phyloP scores from a whole-genome alignment of 129 eudicot species.

The Artemisia tridentata region DNA sequence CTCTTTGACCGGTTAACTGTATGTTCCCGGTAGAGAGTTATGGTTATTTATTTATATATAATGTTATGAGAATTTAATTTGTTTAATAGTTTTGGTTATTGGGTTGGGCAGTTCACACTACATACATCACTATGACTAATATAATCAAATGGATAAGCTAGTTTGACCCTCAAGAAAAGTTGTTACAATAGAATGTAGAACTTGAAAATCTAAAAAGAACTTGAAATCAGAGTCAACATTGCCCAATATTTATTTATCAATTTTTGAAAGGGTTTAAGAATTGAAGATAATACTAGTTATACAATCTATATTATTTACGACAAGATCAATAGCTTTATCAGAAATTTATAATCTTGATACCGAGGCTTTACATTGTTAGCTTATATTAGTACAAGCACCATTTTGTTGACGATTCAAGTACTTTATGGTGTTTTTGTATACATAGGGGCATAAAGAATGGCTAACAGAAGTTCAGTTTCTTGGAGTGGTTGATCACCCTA shows the following conservation, averaged over 20 bases:
- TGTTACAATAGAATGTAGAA: not conserved
- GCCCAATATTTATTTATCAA: not conserved
- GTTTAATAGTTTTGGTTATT: not conserved
- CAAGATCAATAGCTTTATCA: not conserved
- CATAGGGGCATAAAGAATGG: constrained; percentile 87
- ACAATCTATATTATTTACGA: not conserved
- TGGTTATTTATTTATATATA: too few relatives aligned
- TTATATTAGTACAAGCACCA: not conserved
- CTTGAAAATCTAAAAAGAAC: not conserved
- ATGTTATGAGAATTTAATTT: not conserved
- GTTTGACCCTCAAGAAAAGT: not conserved
- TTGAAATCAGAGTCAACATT: not conserved
- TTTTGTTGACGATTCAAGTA: not conserved
- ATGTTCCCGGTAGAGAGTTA: too few relatives aligned
- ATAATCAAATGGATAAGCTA: not conserved
- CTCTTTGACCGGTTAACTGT: too few relatives aligned
- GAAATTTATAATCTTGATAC: constrained; percentile 13
- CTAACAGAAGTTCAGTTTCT: constrained; percentile 85
- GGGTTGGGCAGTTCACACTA: constrained; percentile 10
- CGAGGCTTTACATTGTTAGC: not conserved
- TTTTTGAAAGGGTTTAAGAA: not conserved
- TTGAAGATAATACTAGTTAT: not conserved
- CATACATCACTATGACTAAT: not conserved
- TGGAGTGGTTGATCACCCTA: constrained; percentile 73
- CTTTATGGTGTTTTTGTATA: constrained; percentile 20